Conservation (phyloP, 2,329 filamentous ascomycete genomes). For the Onygenales sp. region DNA sequence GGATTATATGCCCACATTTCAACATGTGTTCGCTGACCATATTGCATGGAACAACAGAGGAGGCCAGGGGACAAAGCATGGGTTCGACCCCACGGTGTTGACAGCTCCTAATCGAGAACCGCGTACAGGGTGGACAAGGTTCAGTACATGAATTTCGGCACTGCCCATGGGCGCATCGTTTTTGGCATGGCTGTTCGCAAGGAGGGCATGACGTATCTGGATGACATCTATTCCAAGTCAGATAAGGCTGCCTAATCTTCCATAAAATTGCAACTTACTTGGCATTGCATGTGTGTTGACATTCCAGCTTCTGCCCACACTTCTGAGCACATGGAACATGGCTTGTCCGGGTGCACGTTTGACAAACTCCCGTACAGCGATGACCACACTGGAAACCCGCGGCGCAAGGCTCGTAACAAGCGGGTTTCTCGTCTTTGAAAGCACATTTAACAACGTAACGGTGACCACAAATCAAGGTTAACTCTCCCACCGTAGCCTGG, state of each 20-base stretch:
- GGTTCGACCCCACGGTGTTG: slow-evolving; percentile 5
- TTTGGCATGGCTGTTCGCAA: slow-evolving; percentile 12
- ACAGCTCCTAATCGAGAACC: slow-evolving; percentile 4
- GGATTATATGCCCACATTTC: slow-evolving; percentile 12
- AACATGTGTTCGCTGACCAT: slow-evolving; percentile 7
- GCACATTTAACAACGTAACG: slow-evolving; percentile 10
- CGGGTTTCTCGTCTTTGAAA: slow-evolving; percentile 3
- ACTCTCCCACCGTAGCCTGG: slow-evolving; percentile 5
- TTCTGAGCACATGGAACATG: slow-evolving; percentile 6
- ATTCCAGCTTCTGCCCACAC: slow-evolving; percentile 10
- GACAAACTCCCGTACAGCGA: slow-evolving; percentile 7
- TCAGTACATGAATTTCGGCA: slow-evolving; percentile 13
- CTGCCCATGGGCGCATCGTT: slow-evolving; percentile 12
- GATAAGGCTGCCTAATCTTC: neutral
- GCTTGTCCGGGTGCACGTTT: slow-evolving; percentile 2
- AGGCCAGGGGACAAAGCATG: slow-evolving; percentile 13
- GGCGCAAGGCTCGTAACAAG: slow-evolving; percentile 8
- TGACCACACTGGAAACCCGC: slow-evolving; percentile 9
- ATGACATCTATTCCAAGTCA: slow-evolving; percentile 9
- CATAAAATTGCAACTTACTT: slow-evolving; percentile 4
- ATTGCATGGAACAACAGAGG: slow-evolving; percentile 7
- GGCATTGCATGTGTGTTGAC: slow-evolving; percentile 12
- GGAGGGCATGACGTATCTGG: slow-evolving; percentile 10
- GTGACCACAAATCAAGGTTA: slow-evolving; percentile 12
- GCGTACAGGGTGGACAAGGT: slow-evolving; percentile 14